Base-by-base conservation (phyloP, 805 yeast genomes). In the Myxozyma vanderwaltii region DNA sequence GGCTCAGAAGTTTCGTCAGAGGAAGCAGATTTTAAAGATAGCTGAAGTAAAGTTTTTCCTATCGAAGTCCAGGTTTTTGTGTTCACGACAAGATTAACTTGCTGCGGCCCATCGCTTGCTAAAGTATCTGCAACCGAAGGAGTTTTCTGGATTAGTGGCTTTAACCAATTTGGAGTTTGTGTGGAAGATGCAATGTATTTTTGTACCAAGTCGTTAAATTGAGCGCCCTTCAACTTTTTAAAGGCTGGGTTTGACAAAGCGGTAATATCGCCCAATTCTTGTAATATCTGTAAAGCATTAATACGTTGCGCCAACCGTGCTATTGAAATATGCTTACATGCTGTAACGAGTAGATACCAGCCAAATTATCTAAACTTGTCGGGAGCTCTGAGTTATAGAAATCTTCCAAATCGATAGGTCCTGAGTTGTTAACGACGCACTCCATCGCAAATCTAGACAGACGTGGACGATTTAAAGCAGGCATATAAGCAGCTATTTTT, bases 371-470 rank as follows among this genome's bases (percentile, higher is more conserved):
- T 5, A 62, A 33, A 1, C 58, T 56, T n/a, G 53, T 29, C 27
- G 61, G 52, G 8, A 35, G 46, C 15, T 58, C 57, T 2, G 52
- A 21, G 13, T n/a, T 26, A 7, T 33, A 23, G 19, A 23, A 44
- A 21, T 58, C 63, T 17, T 54, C 55, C 19, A 46, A n/a, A 6
- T n/a, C 26, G 7, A 46, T 17, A 2, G 47, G 24, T 15, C 27
- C 19, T 2, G 43, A 51, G 17, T 12, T 27, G 35, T 45, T 27
- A 40, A 60, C 39, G 27, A 56, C 61, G 36, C 64, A 51, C 23
- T 62, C 65, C 4, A 62, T 50, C 4, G 64, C 58, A 48, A 23
- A 62, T 39, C 65, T 21, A 12, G 58, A 51, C 6, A 60, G 19
- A 8, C 65, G 58, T 31, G 44, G 38, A 26, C 43, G 23, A 23